Evolutionary conservation across 257 asterid species (phyloP).

Genomic region (Osmanthus fragrans): DNA sequence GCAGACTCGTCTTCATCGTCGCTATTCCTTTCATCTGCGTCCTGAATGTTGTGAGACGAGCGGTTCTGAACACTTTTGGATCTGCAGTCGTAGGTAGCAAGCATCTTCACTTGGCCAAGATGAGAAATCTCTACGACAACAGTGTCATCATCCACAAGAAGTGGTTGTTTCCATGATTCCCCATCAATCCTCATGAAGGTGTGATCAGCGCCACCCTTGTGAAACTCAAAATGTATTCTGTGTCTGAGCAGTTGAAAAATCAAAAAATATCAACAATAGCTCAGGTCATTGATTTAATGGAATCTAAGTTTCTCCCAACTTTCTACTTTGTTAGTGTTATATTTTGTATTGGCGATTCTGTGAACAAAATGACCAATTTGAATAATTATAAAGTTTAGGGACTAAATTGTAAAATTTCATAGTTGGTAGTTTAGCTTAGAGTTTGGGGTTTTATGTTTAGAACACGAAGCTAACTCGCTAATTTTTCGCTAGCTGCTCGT

Average conservation of each 20-base stretch:
- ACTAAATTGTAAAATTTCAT: too few relatives aligned
- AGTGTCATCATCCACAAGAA: slow-evolving; percentile 65
- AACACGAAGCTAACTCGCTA: too few relatives aligned
- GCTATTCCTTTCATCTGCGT: slow-evolving; percentile 50
- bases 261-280: background rate
- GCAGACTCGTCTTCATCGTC: slow-evolving; percentile 52
- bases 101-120: slow-evolving; percentile 79
- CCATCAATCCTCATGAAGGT: slow-evolving; percentile 93
- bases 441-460: too few relatives aligned
- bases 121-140: slow-evolving; percentile 73
- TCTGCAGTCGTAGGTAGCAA: slow-evolving; percentile 64
- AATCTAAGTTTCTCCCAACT: background rate
- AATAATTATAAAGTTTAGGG: too few relatives aligned
- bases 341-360: too few relatives aligned
- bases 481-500: too few relatives aligned
- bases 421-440: too few relatives aligned
- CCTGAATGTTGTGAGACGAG: slow-evolving; percentile 39
- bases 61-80: slow-evolving; percentile 62
- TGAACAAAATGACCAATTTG: too few relatives aligned
- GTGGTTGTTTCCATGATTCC: slow-evolving; percentile 92
- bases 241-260: slow-evolving; percentile 39
- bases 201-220: slow-evolving; percentile 60
- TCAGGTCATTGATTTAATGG: background rate
- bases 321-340: too few relatives aligned
- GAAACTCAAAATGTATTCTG: slow-evolving; percentile 73